These are phyloP conservation scores for Botryococcus braunii DNA, from an alignment of 163 green algal species.

Conservation along the genomic window DNA sequence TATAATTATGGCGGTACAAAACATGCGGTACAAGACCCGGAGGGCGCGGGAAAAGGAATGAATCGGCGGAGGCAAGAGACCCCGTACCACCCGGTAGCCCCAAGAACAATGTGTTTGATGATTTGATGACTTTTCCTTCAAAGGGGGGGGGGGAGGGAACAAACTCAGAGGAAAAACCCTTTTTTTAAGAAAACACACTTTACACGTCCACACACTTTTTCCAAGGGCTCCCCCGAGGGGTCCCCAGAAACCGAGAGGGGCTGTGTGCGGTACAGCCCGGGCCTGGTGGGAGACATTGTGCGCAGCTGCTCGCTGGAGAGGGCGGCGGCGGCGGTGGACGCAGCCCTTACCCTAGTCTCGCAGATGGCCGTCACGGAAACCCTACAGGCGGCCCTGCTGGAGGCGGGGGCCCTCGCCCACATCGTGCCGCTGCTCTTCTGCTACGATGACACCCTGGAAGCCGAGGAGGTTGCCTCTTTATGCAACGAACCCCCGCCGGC, in stretches of 20 bases:
- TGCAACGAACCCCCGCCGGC: too few species aligned
- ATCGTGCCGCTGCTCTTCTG: slow-evolving; percentile 63
- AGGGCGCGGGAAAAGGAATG: too few species aligned
- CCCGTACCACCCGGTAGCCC: too few species aligned
- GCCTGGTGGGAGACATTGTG: slow-evolving; percentile 45
- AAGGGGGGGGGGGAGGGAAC: too few species aligned
- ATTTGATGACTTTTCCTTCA: too few species aligned
- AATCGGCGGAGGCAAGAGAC: too few species aligned
- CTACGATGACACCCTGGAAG: slow-evolving; percentile 56
- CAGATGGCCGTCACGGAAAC: slow-evolving; percentile 37
- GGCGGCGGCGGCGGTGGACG: slow-evolving; percentile 53
- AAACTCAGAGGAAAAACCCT: too few species aligned
- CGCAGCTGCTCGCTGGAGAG: slow-evolving; percentile 33
- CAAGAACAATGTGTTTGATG: too few species aligned
- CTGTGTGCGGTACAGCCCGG: slow-evolving; percentile 4
- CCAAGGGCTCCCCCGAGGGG: background rate
- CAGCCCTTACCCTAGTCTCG: slow-evolving; percentile 54
- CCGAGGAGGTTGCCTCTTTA: slow-evolving; percentile 14
- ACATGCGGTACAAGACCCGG: too few species aligned
- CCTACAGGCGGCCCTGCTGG: slow-evolving; percentile 44
- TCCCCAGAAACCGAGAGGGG: background rate
- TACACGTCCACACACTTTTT: background rate
- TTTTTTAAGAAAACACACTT: background rate
- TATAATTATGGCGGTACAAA: too few species aligned
- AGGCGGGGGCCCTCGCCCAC: slow-evolving; percentile 35